Evolutionary conservation across 2,329 filamentous ascomycete species (phyloP).

Genomic region (Lachnellula suecica): DNA sequence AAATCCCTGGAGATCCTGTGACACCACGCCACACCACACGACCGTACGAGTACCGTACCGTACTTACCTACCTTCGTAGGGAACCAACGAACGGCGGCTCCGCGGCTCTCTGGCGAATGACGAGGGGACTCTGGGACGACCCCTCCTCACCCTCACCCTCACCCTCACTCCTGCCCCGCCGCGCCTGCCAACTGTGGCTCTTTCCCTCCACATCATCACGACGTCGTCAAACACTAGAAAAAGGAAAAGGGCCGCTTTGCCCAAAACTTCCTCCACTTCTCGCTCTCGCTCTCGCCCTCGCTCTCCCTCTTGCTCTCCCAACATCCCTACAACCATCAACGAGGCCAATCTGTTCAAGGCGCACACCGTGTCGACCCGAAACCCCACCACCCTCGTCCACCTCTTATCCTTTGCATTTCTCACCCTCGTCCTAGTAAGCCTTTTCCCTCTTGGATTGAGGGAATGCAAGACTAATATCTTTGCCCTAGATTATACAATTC

Average conservation of each 20-base stretch:
- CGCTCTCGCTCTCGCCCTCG: slow-evolving; percentile 8
- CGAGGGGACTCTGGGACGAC: slow-evolving; percentile 4
- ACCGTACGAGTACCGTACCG: neutral
- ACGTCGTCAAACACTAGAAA: slow-evolving; percentile 25
- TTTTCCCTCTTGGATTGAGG: slow-evolving; percentile 9
- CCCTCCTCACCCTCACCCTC: slow-evolving; percentile 11
- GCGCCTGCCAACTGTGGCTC: slow-evolving; percentile 30
- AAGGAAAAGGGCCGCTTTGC: slow-evolving; percentile 27
- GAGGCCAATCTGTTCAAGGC: slow-evolving; percentile 16
- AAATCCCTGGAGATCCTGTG: neutral
- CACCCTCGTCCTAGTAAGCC: slow-evolving; percentile 31
- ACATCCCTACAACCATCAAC: slow-evolving; percentile 13
- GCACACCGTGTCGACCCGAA: slow-evolving; percentile 25
- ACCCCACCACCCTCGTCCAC: slow-evolving; percentile 29
- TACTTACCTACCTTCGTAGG: too few species aligned
- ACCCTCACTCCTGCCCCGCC: slow-evolving; percentile 11
- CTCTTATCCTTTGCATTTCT: slow-evolving; percentile 33
- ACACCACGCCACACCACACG: neutral
- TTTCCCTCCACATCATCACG: slow-evolving; percentile 21
- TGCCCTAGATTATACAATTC: slow-evolving; percentile 49
- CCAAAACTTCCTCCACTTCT: slow-evolving; percentile 15
- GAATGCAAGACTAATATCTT: neutral
- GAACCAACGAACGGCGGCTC: neutral
- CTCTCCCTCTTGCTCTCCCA: slow-evolving; percentile 6
- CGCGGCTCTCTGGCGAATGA: slow-evolving; percentile 4